Conservation (phyloP, 306 rosid species). For the Ormosia emarginata region DNA sequence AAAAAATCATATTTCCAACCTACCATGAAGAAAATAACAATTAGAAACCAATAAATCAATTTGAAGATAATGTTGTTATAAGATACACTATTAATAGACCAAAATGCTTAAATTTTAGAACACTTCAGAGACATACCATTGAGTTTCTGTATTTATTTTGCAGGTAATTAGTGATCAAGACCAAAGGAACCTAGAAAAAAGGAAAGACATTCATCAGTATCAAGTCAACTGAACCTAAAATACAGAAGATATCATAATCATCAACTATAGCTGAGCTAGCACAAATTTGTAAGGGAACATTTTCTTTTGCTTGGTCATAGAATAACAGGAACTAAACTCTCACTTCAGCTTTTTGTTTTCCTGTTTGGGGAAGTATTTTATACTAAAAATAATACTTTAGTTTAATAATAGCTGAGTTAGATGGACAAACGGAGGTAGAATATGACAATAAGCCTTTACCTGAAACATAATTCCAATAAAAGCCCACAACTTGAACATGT, state of each 20-base stretch:
- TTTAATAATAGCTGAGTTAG: not conserved
- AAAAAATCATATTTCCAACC: conserved; percentile 95
- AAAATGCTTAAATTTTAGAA: not conserved
- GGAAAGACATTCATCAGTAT: conserved; percentile 2
- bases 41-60: conserved; percentile 7
- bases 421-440: not conserved
- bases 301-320: not conserved
- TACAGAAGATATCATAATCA: not conserved
- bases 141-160: conserved; percentile 72
- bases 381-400: not conserved
- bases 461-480: conserved; percentile 87
- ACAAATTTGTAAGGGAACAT: not conserved
- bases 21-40: conserved; percentile 25
- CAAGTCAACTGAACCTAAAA: conserved; percentile 4
- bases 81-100: not conserved
- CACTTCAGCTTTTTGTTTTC: not conserved
- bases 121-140: conserved; percentile 54
- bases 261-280: not conserved
- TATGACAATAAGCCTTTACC: conserved; percentile 41
- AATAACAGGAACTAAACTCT: not conserved
- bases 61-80: not conserved
- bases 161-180: conserved; percentile 75
- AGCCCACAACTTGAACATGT: conserved; percentile 92
- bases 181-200: conserved; percentile 69
- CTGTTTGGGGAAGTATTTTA: not conserved